A percentile compares a stretch with the other conserved stretches of the same genome.
Conservation (phyloP, 164 flowering plant genomes). For the Malania oleifera region DNA sequence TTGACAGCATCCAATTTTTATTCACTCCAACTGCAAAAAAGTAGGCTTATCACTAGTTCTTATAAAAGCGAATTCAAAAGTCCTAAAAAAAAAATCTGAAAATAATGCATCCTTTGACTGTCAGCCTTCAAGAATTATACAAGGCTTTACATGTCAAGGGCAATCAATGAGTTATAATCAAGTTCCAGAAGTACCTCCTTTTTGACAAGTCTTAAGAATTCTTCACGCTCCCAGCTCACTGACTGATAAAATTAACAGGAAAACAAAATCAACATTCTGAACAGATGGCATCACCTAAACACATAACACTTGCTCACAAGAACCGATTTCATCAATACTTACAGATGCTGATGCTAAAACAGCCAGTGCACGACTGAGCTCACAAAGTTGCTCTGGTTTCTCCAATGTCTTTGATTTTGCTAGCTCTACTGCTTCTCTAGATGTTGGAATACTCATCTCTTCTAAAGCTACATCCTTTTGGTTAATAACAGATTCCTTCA, state of each 20-base stretch:
- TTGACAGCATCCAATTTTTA: too few species aligned
- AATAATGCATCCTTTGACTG: too few species aligned
- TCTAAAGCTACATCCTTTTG: conserved; percentile 76
- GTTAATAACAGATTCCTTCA: conserved; percentile 42
- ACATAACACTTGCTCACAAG: too few species aligned
- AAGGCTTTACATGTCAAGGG: background rate
- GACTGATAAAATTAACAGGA: conserved; percentile 52
- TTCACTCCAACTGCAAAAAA: too few species aligned
- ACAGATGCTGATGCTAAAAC: conserved; percentile 94
- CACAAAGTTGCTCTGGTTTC: conserved; percentile 73
- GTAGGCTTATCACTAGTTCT: too few species aligned
- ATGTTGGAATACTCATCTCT: conserved; percentile 68
- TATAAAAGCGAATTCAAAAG: too few species aligned
- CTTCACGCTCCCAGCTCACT: conserved; percentile 92
- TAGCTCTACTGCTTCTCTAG: conserved; percentile 63
- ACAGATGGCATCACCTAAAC: background rate
- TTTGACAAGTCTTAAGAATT: conserved; percentile 81
- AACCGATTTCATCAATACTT: too few species aligned
- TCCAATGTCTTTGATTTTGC: conserved; percentile 48
- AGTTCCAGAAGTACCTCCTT: conserved; percentile 62
- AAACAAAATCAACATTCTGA: background rate
- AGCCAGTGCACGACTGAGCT: conserved; percentile 83
- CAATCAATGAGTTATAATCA: background rate
- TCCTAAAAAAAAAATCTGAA: too few species aligned
- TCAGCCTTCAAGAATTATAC: too few species aligned